These are phyloP conservation scores for Ascochyta lentis DNA, from an alignment of 2,329 filamentous ascomycete species.

Conservation along the genomic window DNA sequence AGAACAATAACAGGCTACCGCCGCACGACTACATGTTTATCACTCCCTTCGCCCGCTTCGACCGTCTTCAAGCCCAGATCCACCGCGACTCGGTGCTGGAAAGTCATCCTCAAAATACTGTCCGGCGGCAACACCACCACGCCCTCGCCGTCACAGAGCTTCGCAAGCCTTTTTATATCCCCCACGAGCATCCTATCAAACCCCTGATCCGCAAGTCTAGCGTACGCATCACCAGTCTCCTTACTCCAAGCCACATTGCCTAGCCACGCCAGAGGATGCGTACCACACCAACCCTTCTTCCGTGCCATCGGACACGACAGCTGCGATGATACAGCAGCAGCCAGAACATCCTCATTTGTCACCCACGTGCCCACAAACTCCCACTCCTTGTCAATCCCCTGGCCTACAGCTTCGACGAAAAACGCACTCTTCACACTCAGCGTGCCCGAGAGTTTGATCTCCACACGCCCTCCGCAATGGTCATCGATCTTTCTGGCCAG, in stretches of 20 bases:
- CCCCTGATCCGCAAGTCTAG: neutral
- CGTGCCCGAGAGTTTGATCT: neutral
- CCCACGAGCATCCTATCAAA: neutral
- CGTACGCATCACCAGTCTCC: neutral
- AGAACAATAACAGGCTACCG: neutral
- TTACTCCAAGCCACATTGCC: neutral
- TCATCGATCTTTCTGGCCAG: neutral
- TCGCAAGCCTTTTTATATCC: neutral
- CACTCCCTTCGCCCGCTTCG: neutral
- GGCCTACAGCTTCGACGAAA: neutral
- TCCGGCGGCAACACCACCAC: neutral
- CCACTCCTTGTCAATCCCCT: neutral
- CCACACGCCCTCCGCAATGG: neutral
- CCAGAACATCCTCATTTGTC: neutral
- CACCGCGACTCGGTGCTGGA: constrained; percentile 5
- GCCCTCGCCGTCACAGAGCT: neutral
- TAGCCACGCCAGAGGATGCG: neutral
- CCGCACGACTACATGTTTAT: constrained; percentile 2
- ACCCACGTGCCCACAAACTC: constrained; percentile 2
- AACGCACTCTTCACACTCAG: constrained; percentile 1
- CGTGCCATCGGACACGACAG: neutral
- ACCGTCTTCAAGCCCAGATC: constrained; percentile 5
- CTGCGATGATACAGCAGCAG: neutral
- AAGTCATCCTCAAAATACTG: neutral
- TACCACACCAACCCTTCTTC: neutral